Evolutionary conservation across 805 yeast genomes (phyloP), one percentile per base, ranked within the genome.

Genomic region (Babjeviella inositovora): DNA sequence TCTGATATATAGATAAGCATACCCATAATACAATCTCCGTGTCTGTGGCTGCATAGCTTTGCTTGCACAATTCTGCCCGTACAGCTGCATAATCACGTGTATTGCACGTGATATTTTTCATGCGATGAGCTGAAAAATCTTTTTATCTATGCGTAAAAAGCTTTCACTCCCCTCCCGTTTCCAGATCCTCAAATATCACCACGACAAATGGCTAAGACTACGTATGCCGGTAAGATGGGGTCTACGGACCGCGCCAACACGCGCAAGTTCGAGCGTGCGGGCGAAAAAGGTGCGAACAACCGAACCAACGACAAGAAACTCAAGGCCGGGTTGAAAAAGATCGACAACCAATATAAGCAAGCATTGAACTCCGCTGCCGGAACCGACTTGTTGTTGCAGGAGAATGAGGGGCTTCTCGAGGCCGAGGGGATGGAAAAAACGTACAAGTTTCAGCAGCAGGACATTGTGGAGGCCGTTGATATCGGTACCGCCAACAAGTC

Each of bases 351-450:
- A 35, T 79, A 76, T 46, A 63, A 68, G 32, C 76, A 73, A 29
- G 92, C 94, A 1, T 66, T 79, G n/a, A 57, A 62, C 32, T 63
- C 82, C 7, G 95, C 94, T 2, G 82, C 85, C 7, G 71, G 75
- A 4, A 77, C 96, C 0, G 96, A 90, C 37, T 62, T 82, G 38
- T 58, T 90, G 31, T 53, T 82, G 16, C 80, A 77, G 30, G 97
- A 90, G 51, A 74, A 76, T 14, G 65, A 61, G 4, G 99, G 99
- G 21, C 76, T 59, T 38, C 46, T 90, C 31, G 98, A 90, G 46
- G 82, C 95, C 5, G 98, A 90, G 39, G 74, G 74, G n/a, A 72
- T 87, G 85, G 99, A 90, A 50, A 73, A 70, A 45, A 90, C 98
- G 0, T 81, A 56, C 53, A 80, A 77, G 47, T 80, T 80, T 34